Percentiles rank a stretch among this genome's conserved stretches.
Evolutionary conservation across 805 yeast genomes (phyloP).

Genomic region (Candida oleophila): DNA sequence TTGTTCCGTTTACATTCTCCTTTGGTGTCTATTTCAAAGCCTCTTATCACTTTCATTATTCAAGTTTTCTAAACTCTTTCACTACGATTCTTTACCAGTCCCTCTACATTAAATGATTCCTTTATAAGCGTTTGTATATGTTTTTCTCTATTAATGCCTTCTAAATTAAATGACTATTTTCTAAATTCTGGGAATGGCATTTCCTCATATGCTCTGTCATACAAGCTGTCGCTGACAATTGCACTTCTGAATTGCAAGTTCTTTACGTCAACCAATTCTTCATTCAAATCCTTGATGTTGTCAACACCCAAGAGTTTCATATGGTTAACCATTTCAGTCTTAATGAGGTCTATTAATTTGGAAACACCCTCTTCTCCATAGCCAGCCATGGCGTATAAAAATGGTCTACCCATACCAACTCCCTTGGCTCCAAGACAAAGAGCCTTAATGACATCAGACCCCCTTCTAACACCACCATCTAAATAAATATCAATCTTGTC

Average conservation of each 20-base stretch:
- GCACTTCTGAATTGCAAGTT: conserved; percentile 23
- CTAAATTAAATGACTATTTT: not conserved
- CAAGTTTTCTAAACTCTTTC: too few relatives aligned
- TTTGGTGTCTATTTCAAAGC: too few relatives aligned
- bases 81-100: too few relatives aligned
- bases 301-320: conserved; percentile 80
- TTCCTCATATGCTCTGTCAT: conserved; percentile 13
- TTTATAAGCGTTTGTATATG: too few relatives aligned
- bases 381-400: conserved; percentile 60
- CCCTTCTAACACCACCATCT: conserved; percentile 72
- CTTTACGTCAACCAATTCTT: conserved; percentile 32
- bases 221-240: conserved; percentile 8
- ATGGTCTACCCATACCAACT: conserved; percentile 69
- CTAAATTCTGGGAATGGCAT: conserved; percentile 1
- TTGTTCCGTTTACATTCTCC: too few relatives aligned
- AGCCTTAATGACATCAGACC: conserved; percentile 65
- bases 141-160: too few relatives aligned
- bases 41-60: too few relatives aligned
- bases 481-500: conserved; percentile 53
- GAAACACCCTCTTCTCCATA: conserved; percentile 67
- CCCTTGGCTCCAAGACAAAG: conserved; percentile 69
- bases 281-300: conserved; percentile 48
- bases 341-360: conserved; percentile 58
- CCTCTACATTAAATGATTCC: too few relatives aligned
- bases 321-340: conserved; percentile 69